Evolutionary conservation across 176 grass and related monocot genomes (phyloP).

Genomic region (Dactylis glomerata): DNA sequence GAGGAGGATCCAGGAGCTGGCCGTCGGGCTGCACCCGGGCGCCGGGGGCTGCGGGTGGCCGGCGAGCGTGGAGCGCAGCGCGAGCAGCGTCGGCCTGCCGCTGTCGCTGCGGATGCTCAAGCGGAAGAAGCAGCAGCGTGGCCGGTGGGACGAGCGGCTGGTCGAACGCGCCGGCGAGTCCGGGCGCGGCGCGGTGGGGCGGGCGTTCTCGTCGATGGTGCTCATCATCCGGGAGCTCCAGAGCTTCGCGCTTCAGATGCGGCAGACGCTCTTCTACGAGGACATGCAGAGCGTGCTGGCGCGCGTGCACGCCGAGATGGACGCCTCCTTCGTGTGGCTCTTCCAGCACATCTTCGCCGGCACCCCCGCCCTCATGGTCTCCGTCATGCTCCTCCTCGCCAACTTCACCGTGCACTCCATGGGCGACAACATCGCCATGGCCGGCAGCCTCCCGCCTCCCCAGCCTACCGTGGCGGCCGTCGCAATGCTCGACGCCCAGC

Average conservation of each 20-base stretch:
- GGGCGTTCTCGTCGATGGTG: slow-evolving; percentile 94
- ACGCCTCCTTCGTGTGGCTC: slow-evolving; percentile 96
- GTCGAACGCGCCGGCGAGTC: slow-evolving; percentile 50
- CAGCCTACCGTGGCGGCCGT: not conserved
- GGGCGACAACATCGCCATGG: slow-evolving; percentile 32
- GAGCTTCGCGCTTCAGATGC: slow-evolving; percentile 81
- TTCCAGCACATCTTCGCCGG: slow-evolving; percentile 96
- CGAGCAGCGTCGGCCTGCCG: slow-evolving; percentile 61
- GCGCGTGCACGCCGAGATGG: slow-evolving; percentile 76
- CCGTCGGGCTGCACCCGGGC: slow-evolving; percentile 32
- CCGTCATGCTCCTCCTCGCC: slow-evolving; percentile 90
- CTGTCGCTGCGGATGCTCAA: slow-evolving; percentile 86
- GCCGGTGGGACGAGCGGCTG: slow-evolving; percentile 44
- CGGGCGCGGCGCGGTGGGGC: slow-evolving; percentile 50
- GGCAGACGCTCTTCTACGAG: slow-evolving; percentile 59
- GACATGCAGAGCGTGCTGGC: slow-evolving; percentile 56
- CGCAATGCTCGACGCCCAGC: slow-evolving; percentile 41
- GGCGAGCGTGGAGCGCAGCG: slow-evolving; percentile 63
- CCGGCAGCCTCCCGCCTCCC: slow-evolving; percentile 34
- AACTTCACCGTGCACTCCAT: slow-evolving; percentile 98
- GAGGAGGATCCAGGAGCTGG: slow-evolving; percentile 67
- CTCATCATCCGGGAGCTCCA: slow-evolving; percentile 95
- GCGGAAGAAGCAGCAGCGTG: slow-evolving; percentile 51
- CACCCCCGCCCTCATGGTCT: slow-evolving; percentile 91
- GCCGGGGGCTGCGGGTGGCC: slow-evolving; percentile 37